phyloP scores from a whole-genome alignment of 202 grass and related monocot genomes.

The Zoysia matrella region DNA sequence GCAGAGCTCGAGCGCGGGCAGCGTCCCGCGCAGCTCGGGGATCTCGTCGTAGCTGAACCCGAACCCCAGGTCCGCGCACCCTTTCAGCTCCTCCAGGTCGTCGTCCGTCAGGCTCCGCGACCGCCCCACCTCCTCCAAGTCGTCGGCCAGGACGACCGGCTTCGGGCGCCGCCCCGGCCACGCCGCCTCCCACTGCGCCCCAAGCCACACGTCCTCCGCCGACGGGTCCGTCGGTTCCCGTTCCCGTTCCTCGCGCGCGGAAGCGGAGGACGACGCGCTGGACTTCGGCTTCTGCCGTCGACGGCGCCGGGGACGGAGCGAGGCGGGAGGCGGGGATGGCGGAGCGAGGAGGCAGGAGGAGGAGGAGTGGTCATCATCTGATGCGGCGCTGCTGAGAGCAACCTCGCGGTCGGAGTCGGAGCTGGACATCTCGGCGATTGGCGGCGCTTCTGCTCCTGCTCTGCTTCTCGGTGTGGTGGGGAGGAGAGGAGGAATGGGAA shows the following conservation, averaged over 20 bases:
- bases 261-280: too few relatives aligned
- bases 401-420: too few relatives aligned
- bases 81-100: slow-evolving; percentile 41
- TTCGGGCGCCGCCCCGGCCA: slow-evolving; percentile 41
- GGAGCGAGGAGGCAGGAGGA: too few relatives aligned
- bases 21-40: slow-evolving; percentile 62
- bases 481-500: too few relatives aligned
- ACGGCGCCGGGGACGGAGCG: too few relatives aligned
- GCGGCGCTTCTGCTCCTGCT: too few relatives aligned
- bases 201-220: slow-evolving; percentile 53
- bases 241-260: not conserved
- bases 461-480: too few relatives aligned
- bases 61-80: slow-evolving; percentile 75
- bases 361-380: too few relatives aligned
- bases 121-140: slow-evolving; percentile 24
- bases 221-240: not conserved
- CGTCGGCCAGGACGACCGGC: slow-evolving; percentile 44
- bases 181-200: slow-evolving; percentile 58
- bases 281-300: too few relatives aligned
- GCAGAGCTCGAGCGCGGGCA: slow-evolving; percentile 73
- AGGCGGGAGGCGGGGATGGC: too few relatives aligned
- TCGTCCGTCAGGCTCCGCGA: slow-evolving; percentile 64
- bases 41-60: slow-evolving; percentile 82
- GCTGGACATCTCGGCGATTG: too few relatives aligned
- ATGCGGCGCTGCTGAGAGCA: too few relatives aligned